phyloP scores from a whole-genome alignment of 2,329 filamentous ascomycete species.

The Neodidymelliopsis sp. region DNA sequence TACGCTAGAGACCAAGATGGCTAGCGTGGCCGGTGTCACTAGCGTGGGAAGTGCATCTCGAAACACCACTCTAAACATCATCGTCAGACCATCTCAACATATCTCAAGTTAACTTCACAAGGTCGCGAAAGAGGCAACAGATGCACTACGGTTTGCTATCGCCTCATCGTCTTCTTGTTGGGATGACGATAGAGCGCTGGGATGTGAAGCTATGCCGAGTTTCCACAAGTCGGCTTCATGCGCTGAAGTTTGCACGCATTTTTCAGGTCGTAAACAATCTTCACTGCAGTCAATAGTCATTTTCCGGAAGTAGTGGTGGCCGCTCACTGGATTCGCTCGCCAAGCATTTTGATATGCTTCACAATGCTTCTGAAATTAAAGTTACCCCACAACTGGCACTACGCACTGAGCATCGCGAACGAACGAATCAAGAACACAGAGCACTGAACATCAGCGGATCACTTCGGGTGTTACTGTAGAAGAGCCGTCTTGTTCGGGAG shows the following conservation, averaged over 20 bases:
- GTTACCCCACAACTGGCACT: constrained; percentile 3
- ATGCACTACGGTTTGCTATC: background rate
- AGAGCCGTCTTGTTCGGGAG: background rate
- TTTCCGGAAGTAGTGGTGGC: background rate
- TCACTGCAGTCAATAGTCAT: background rate
- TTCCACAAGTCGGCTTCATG: background rate
- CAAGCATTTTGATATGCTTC: constrained; percentile 11
- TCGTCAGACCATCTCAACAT: constrained; percentile 31
- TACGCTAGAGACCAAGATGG: background rate
- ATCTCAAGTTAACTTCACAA: background rate
- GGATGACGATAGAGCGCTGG: background rate
- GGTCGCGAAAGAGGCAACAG: constrained; percentile 3
- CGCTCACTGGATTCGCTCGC: background rate
- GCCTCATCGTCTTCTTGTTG: background rate
- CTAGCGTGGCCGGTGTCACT: background rate
- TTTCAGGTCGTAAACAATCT: too few species aligned
- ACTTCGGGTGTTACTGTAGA: background rate
- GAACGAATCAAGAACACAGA: constrained; percentile 12
- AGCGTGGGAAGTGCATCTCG: constrained; percentile 17
- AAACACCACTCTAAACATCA: constrained; percentile 41
- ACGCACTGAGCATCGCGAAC: constrained; percentile 7
- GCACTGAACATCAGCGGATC: constrained; percentile 24
- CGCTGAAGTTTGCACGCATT: too few species aligned
- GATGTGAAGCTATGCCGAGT: too few species aligned
- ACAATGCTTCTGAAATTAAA: constrained; percentile 20